Evolutionary conservation across 495 filamentous ascomycete genomes (phyloP).

Genomic region (Neurospora sp.): DNA sequence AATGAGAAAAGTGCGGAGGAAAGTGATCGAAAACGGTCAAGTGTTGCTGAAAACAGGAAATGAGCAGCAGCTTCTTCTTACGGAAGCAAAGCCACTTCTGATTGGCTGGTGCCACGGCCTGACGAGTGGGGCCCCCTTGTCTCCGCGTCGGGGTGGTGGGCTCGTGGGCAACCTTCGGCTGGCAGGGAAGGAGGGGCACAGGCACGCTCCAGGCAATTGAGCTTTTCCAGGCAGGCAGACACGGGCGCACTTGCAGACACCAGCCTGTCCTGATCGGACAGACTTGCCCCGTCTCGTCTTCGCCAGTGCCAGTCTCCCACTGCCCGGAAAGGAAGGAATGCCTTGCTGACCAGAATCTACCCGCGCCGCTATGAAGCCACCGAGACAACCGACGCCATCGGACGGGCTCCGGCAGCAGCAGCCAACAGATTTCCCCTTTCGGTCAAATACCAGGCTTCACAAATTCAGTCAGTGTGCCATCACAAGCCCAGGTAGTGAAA

Average conservation of each 20-base stretch:
- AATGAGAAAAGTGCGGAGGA: neutral
- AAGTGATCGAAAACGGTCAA: slow-evolving; percentile 12
- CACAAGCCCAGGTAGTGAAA: neutral
- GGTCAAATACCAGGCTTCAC: neutral
- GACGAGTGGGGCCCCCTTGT: neutral
- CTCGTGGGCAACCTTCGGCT: neutral
- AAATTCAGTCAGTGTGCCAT: neutral
- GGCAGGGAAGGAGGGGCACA: neutral
- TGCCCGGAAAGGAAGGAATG: neutral
- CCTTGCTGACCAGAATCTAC: neutral
- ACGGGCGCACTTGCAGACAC: neutral
- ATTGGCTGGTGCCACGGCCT: slow-evolving; percentile 16
- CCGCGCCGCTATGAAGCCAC: neutral
- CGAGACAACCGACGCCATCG: neutral
- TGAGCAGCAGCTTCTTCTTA: slow-evolving; percentile 26
- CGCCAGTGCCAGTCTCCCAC: neutral
- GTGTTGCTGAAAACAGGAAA: slow-evolving; percentile 11
- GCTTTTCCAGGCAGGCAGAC: neutral
- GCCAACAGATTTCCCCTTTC: neutral
- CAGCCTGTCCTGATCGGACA: neutral
- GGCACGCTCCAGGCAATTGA: neutral
- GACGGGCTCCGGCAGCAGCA: neutral
- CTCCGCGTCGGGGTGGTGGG: neutral
- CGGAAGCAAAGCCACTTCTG: slow-evolving; percentile 16
- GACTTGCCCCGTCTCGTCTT: neutral